A percentile compares a stretch with the other conserved stretches of the same genome.
Conservation (phyloP, 805 yeast species). For the Starmerella stigmatis region DNA sequence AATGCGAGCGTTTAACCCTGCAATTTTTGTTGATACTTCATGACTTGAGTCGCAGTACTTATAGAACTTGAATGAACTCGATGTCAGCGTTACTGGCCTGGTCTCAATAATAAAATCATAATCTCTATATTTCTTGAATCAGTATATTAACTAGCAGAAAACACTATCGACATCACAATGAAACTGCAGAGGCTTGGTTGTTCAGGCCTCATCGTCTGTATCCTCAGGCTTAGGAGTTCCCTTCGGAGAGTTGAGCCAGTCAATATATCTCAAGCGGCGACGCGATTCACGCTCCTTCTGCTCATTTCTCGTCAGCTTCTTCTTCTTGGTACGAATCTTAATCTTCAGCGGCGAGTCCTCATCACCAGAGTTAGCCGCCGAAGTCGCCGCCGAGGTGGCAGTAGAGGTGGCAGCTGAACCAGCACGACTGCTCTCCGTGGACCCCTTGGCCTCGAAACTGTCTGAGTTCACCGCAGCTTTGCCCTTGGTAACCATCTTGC, state of each 20-base stretch:
- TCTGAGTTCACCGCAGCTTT: conserved; percentile 55
- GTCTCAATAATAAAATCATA: not conserved
- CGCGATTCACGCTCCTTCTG: conserved; percentile 84
- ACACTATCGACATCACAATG: too few relatives aligned
- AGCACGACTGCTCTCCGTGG: conserved; percentile 36
- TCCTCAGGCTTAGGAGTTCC: conserved; percentile 94
- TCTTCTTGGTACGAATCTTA: conserved; percentile 84
- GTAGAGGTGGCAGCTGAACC: conserved; percentile 33
- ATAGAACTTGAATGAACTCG: too few relatives aligned
- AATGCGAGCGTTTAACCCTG: conserved; percentile 18
- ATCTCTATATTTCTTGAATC: not conserved
- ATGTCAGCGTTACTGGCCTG: too few relatives aligned
- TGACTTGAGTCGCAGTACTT: too few relatives aligned
- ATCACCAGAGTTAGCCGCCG: conserved; percentile 32
- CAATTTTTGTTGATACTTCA: too few relatives aligned
- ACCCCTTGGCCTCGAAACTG: conserved; percentile 69
- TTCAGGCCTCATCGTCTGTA: conserved; percentile 74
- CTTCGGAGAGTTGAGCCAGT: conserved; percentile 92
- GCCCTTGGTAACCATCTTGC: conserved; percentile 77
- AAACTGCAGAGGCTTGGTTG: not conserved
- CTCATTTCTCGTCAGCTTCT: conserved; percentile 95
- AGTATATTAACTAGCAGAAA: too few relatives aligned
- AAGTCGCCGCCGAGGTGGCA: conserved; percentile 40
- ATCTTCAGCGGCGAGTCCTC: conserved; percentile 93
- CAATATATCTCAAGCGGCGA: conserved; percentile 86